These are phyloP conservation scores for Porphyra umbilicalis DNA, from an alignment of 31 red algal species.

Conservation along the genomic window DNA sequence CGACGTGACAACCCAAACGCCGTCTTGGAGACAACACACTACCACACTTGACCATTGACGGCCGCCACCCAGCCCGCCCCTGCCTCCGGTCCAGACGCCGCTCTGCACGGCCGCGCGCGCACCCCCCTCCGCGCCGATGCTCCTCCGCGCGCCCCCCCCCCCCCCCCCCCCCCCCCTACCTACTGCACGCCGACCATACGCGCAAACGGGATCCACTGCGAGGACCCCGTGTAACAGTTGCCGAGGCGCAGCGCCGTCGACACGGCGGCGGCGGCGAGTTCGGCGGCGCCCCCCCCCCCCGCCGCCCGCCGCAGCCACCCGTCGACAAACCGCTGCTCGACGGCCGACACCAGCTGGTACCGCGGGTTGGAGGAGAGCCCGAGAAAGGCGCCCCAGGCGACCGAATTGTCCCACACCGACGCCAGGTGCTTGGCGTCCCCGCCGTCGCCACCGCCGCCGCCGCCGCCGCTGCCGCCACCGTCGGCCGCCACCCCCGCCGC, in stretches of 20 bases:
- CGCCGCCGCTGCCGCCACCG: slow-evolving; percentile 2
- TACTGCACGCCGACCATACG: slow-evolving; percentile 58
- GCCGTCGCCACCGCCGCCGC: slow-evolving; percentile 2
- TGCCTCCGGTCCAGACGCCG: too few relatives aligned
- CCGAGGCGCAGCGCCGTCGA: slow-evolving; percentile 41
- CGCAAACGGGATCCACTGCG: slow-evolving; percentile 67
- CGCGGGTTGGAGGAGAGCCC: slow-evolving; percentile 51
- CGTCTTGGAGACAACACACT: too few relatives aligned
- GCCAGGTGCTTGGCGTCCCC: slow-evolving; percentile 42
- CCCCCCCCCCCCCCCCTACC: background rate
- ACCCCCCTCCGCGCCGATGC: too few relatives aligned
- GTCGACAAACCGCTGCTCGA: slow-evolving; percentile 52
- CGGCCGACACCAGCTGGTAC: slow-evolving; percentile 74
- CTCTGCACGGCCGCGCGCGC: too few relatives aligned
- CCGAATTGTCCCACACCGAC: slow-evolving; percentile 61
- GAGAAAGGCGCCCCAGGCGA: slow-evolving; percentile 79
- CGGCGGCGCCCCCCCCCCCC: slow-evolving; percentile 12
- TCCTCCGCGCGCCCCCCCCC: too few relatives aligned
- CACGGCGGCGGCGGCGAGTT: slow-evolving; percentile 22
- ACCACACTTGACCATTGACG: too few relatives aligned
- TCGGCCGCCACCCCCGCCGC: slow-evolving; percentile 3
- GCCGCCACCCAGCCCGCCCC: too few relatives aligned
- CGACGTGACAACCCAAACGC: too few relatives aligned
- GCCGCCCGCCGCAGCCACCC: background rate
- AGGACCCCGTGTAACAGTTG: slow-evolving; percentile 62